phyloP scores from a whole-genome alignment of 2,329 filamentous ascomycete species.

The Graphilbum sp. region DNA sequence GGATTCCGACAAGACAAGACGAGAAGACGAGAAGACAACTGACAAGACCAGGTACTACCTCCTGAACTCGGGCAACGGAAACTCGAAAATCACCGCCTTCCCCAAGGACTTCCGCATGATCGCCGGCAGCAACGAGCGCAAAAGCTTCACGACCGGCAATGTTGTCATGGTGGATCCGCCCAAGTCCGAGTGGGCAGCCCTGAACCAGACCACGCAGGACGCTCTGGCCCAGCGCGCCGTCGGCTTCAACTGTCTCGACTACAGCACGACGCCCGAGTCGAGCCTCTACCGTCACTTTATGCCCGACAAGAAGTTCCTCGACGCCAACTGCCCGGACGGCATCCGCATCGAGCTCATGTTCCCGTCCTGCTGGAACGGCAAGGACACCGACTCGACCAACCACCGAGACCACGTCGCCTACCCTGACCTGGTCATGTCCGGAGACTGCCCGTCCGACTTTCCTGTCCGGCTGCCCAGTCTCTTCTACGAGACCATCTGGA shows the following conservation, averaged over 20 bases:
- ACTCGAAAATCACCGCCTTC: slow-evolving; percentile 53
- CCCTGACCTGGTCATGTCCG: slow-evolving; percentile 59
- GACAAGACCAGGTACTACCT: slow-evolving; percentile 60
- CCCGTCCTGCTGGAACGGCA: slow-evolving; percentile 76
- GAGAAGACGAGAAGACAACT: not conserved
- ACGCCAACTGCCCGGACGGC: slow-evolving; percentile 68
- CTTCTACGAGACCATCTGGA: slow-evolving; percentile 76
- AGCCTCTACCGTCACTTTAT: slow-evolving; percentile 70
- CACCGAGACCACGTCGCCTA: slow-evolving; percentile 59
- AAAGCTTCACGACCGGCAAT: slow-evolving; percentile 54
- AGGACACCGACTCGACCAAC: slow-evolving; percentile 36
- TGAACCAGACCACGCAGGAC: slow-evolving; percentile 48
- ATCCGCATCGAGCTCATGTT: slow-evolving; percentile 75
- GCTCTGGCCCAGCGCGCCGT: slow-evolving; percentile 65
- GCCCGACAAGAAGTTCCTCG: slow-evolving; percentile 64
- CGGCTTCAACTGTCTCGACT: slow-evolving; percentile 94
- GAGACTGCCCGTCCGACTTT: slow-evolving; percentile 55
- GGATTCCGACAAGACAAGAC: not conserved
- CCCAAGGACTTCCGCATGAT: slow-evolving; percentile 69
- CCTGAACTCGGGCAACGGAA: slow-evolving; percentile 35
- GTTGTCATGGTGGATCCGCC: slow-evolving; percentile 45
- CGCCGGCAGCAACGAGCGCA: slow-evolving; percentile 51
- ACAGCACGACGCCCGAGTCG: slow-evolving; percentile 45
- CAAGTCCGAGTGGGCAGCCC: slow-evolving; percentile 52
- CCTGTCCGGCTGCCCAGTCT: slow-evolving; percentile 54